Evolutionary conservation across 768 basidiomycete species (phyloP), one percentile per base, ranked within the genome.

Genomic region (Kwoniella sp.): DNA sequence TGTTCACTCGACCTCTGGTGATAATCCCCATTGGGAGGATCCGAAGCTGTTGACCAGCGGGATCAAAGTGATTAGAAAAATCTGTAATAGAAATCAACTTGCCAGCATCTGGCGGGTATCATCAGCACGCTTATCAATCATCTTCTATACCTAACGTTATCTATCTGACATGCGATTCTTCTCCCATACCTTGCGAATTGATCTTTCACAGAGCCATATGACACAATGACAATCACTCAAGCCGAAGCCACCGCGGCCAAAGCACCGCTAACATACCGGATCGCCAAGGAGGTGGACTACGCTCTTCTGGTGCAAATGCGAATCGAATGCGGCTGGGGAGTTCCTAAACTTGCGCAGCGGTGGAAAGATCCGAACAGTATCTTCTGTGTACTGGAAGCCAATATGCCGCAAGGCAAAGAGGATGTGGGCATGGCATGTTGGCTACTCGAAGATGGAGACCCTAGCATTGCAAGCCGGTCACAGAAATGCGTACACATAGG

Each of bases 391-490:
- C 64, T 71, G 50, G 31, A 45, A 55, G 17, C 23, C n/a, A 8
- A 38, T 59, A 8, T 58, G 55, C 23, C 61, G 54, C 0, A 53
- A 61, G 25, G 38, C 17, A 17, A 45, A 17, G 61, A 29, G 30
- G 73, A 72, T 28, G 68, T 73, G 1, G 74, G 74, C 2, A 75
- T 75, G 74, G 74, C 67, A 30, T 65, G 71, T 15, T 69, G 71
- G 71, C 57, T 63, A n/a, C 37, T 75, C 25, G 65, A 73, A 34
- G 28, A 55, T 3, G 69, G 52, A 7, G 64, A 75, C 52, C 65
- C 57, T 9, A 62, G 64, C 15, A 56, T 54, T 29, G 74, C 74
- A 4, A 65, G 63, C 59, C 34, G 68, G 41, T 29, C 47, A 9
- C 37, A 13, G 25, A 34, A 55, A 17, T 34, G 30, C 4, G 63